Percentiles rank a stretch among this genome's conserved stretches.
Evolutionary conservation across 345 rosid species (phyloP).

Genomic region (Linum usitatissimum): DNA sequence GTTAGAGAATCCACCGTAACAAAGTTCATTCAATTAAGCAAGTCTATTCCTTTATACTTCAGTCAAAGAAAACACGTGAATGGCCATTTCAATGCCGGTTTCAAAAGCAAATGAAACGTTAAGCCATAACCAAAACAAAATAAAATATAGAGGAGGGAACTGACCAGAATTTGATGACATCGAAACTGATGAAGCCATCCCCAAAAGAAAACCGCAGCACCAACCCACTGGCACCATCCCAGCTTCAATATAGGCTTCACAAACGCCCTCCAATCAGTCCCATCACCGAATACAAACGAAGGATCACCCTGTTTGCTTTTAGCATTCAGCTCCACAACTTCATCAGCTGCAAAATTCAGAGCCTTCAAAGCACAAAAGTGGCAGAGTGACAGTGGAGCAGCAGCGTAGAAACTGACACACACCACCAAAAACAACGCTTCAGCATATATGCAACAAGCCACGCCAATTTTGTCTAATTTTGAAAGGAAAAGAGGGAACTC

Average conservation of each 20-base stretch:
- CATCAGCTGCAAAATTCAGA: neutral
- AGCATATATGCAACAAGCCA: neutral
- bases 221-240: neutral
- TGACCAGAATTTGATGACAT: neutral
- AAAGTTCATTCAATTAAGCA: too few species aligned
- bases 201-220: neutral
- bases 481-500: conserved; percentile 10
- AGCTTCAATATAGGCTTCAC: neutral
- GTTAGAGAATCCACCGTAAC: too few species aligned
- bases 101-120: too few species aligned
- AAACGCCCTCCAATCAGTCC: neutral
- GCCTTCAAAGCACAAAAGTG: conserved; percentile 3
- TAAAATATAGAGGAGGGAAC: neutral
- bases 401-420: conserved; percentile 11
- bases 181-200: conserved; percentile 1
- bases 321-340: neutral
- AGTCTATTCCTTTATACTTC: too few species aligned
- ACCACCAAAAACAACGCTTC: neutral
- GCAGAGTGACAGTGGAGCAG: conserved; percentile 8
- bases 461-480: neutral
- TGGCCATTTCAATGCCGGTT: too few species aligned
- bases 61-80: too few species aligned
- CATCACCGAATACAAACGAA: neutral
- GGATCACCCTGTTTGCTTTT: neutral
- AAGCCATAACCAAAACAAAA: neutral